phyloP scores from a whole-genome alignment of 2,329 filamentous ascomycete species.

The Aplosporella prunicola region DNA sequence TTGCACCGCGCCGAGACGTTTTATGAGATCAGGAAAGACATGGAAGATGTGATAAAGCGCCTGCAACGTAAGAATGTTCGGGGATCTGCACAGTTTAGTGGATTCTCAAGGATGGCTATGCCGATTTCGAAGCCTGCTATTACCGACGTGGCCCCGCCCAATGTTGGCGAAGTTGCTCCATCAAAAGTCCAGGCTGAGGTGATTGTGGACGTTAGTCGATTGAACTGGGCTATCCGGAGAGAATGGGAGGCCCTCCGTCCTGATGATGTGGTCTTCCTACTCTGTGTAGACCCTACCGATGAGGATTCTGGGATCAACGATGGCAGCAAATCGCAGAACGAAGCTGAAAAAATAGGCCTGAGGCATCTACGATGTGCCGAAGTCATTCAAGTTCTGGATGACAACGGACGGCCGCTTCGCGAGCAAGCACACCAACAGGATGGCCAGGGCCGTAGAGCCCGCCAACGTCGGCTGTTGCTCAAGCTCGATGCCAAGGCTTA shows the following conservation, averaged over 20 bases:
- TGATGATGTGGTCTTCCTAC: conserved; percentile 82
- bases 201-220: conserved; percentile 66
- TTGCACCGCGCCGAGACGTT: conserved; percentile 86
- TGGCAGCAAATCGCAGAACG: conserved; percentile 38
- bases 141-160: conserved; percentile 71
- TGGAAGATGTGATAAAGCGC: conserved; percentile 72
- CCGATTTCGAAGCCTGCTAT: conserved; percentile 79
- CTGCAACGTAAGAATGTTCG: conserved; percentile 52
- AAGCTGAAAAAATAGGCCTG: conserved; percentile 56
- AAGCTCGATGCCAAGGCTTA: conserved; percentile 74
- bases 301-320: conserved; percentile 43
- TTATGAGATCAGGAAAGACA: conserved; percentile 84
- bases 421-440: conserved; percentile 38
- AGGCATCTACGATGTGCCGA: conserved; percentile 70
- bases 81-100: conserved; percentile 56
- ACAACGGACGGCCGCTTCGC: conserved; percentile 65
- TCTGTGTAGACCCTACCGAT: conserved; percentile 59
- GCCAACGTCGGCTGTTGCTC: conserved; percentile 62
- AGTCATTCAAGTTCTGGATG: conserved; percentile 76
- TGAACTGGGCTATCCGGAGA: conserved; percentile 64
- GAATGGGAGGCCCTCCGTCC: conserved; percentile 87
- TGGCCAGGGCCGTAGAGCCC: conserved; percentile 47
- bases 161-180: conserved; percentile 75
- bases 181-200: conserved; percentile 81
- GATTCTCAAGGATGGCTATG: conserved; percentile 86